Conservation (phyloP, 371 early-diverging fungal species). For the Rhizopus delemar region DNA sequence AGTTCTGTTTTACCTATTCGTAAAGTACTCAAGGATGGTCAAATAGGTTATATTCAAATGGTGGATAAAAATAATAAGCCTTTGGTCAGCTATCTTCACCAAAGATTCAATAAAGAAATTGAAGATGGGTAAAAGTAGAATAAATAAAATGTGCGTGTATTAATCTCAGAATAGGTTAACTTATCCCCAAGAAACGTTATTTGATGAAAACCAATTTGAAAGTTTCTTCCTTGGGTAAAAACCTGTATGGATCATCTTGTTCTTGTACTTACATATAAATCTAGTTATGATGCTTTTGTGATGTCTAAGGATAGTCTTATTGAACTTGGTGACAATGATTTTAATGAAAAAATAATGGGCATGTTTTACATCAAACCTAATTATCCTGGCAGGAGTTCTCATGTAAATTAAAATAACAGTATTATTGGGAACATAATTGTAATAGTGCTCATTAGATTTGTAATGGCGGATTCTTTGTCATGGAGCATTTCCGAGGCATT, state of each 20-base stretch:
- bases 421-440: not conserved
- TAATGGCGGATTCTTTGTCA: constrained; percentile 78
- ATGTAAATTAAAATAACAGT: constrained; percentile 36
- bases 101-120: constrained; percentile 66
- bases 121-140: constrained; percentile 48
- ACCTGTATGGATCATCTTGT: not conserved
- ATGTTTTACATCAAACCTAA: constrained; percentile 81
- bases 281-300: constrained; percentile 61
- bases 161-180: constrained; percentile 47
- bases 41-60: constrained; percentile 28
- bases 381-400: constrained; percentile 67
- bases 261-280: not conserved
- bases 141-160: not conserved
- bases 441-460: constrained; percentile 29
- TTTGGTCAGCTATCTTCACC: constrained; percentile 49
- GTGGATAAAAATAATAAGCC: constrained; percentile 32
- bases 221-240: constrained; percentile 55
- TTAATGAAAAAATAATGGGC: constrained; percentile 56
- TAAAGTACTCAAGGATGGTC: constrained; percentile 37
- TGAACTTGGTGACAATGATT: constrained; percentile 33
- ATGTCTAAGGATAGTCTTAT: constrained; percentile 34
- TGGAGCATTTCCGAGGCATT: constrained; percentile 47
- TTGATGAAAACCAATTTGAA: constrained; percentile 53
- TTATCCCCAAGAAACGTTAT: constrained; percentile 70
- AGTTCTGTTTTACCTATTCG: constrained; percentile 46